Evolutionary conservation across 371 early-diverging fungal genomes (phyloP).

Genomic region (Apophysomyces trapeziformis): DNA sequence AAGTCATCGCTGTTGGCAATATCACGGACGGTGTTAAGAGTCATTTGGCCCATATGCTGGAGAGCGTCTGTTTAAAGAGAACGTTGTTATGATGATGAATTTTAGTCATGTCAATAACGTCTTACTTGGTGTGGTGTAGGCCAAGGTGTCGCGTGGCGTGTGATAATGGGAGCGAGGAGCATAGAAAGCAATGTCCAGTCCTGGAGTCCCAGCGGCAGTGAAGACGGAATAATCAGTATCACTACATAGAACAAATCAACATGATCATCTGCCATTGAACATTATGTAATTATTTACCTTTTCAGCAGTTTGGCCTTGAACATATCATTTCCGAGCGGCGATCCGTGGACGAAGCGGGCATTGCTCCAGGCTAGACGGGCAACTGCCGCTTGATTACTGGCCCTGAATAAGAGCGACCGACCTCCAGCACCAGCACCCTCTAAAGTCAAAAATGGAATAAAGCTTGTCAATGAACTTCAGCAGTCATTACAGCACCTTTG

Average conservation of each 20-base stretch:
- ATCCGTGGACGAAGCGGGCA: slow-evolving; percentile 36
- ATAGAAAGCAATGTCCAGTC: slow-evolving; percentile 78
- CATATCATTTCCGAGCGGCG: slow-evolving; percentile 72
- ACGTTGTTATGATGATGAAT: neutral
- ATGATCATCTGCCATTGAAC: neutral
- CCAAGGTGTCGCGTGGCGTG: slow-evolving; percentile 62
- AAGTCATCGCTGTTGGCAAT: slow-evolving; percentile 46
- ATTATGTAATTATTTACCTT: slow-evolving; percentile 40
- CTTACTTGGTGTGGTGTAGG: slow-evolving; percentile 48
- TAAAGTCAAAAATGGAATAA: slow-evolving; percentile 16
- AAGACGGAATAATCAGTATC: slow-evolving; percentile 76
- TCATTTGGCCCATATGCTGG: slow-evolving; percentile 70
- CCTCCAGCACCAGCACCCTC: slow-evolving; percentile 87
- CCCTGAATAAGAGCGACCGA: slow-evolving; percentile 70
- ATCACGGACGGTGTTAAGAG: slow-evolving; percentile 41
- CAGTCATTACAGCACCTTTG: neutral
- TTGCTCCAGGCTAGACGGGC: slow-evolving; percentile 35
- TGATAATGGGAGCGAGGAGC: slow-evolving; percentile 74
- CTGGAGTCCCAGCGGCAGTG: slow-evolving; percentile 63
- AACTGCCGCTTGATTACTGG: slow-evolving; percentile 59
- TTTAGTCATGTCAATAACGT: slow-evolving; percentile 23
- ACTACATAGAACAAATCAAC: slow-evolving; percentile 28
- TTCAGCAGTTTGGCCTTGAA: slow-evolving; percentile 65
- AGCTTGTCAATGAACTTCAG: neutral
- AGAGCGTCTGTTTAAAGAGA: slow-evolving; percentile 15